Percentiles rank a stretch among this genome's conserved stretches.
These are phyloP conservation scores for Lotus japonicus DNA, from an alignment of 306 rosid genomes.

Conservation along the genomic window DNA sequence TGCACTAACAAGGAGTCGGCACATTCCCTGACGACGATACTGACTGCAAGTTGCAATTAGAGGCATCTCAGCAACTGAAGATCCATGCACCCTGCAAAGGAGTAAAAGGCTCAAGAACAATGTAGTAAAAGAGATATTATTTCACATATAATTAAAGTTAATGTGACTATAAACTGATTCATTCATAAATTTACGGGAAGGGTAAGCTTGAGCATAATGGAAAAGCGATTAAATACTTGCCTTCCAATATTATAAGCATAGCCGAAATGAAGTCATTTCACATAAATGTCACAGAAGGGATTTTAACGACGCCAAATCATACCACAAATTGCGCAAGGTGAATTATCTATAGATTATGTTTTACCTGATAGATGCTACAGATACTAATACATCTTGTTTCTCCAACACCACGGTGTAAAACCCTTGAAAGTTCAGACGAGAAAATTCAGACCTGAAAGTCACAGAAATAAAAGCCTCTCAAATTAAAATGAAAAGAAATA, in stretches of 20 bases:
- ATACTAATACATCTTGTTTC: constrained; percentile 76
- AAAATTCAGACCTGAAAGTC: constrained; percentile 79
- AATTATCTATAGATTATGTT: background rate
- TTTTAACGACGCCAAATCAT: background rate
- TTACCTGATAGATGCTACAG: constrained; percentile 94
- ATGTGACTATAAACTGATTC: background rate
- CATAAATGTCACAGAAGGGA: background rate
- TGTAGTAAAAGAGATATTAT: background rate
- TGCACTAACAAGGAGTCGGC: constrained; percentile 72
- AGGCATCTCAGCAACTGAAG: constrained; percentile 92
- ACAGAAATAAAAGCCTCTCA: constrained; percentile 15
- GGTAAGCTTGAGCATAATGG: background rate
- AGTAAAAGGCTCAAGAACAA: constrained; percentile 14
- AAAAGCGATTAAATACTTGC: constrained; percentile 7
- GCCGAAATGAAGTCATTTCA: background rate
- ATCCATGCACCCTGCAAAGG: constrained; percentile 78
- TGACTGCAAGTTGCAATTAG: constrained; percentile 91
- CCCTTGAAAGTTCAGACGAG: constrained; percentile 88
- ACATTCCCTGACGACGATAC: constrained; percentile 95
- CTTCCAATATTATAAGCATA: constrained; percentile 7
- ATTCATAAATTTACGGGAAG: constrained; percentile 12
- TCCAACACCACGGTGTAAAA: constrained; percentile 84
- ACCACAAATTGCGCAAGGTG: constrained; percentile 11
- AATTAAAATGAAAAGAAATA: background rate
- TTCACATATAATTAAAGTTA: background rate